These are phyloP conservation scores for Omphalotus olearius DNA, from an alignment of 1,284 basidiomycete species.

Conservation along the genomic window DNA sequence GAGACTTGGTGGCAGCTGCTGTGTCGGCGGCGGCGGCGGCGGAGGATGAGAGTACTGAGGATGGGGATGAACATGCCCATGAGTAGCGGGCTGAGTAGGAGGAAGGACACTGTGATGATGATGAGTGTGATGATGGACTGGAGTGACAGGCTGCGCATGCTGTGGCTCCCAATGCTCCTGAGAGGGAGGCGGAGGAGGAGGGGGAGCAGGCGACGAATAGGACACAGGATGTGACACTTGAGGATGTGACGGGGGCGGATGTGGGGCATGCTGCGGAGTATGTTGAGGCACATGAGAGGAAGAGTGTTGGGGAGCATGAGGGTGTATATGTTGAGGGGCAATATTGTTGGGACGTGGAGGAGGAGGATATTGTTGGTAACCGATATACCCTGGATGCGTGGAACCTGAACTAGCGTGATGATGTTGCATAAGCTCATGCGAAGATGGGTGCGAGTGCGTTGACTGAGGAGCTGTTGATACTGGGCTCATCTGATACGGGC, in stretches of 20 bases:
- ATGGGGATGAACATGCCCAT: constrained; percentile 23
- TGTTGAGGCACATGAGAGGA: constrained; percentile 18
- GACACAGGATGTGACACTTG: constrained; percentile 9
- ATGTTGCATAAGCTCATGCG: constrained; percentile 29
- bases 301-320: constrained; percentile 25
- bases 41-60: constrained; percentile 20
- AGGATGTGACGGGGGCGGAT: constrained; percentile 11
- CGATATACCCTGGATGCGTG: constrained; percentile 27
- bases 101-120: constrained; percentile 24
- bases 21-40: constrained; percentile 5
- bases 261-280: constrained; percentile 15
- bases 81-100: constrained; percentile 14
- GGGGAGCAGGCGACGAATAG: constrained; percentile 17
- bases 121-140: constrained; percentile 21
- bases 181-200: constrained; percentile 6
- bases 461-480: constrained; percentile 23
- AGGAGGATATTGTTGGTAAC: constrained; percentile 30
- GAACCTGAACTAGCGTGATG: constrained; percentile 26
- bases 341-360: constrained; percentile 17
- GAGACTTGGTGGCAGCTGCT: constrained; percentile 2
- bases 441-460: constrained; percentile 16
- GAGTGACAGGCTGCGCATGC: constrained; percentile 23
- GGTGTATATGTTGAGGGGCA: constrained; percentile 22
- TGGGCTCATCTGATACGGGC: constrained; percentile 28
- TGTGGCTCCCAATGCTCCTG: constrained; percentile 13